Evolutionary conservation across 768 basidiomycete genomes (phyloP).

Genomic region (Serendipita sp.): DNA sequence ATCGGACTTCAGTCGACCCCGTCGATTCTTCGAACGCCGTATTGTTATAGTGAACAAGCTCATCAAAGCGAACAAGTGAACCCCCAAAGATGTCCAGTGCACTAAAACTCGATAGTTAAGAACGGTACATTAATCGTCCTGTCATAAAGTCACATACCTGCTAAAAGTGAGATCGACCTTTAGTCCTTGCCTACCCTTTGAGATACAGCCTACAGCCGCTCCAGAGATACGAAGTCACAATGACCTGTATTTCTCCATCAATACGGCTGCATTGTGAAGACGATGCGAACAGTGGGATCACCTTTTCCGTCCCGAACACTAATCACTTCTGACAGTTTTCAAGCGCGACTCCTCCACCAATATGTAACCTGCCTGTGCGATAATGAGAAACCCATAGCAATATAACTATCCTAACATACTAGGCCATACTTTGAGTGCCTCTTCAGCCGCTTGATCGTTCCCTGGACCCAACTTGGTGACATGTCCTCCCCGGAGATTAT

Average conservation of each 20-base stretch:
- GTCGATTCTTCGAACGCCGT: no score
- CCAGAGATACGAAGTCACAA: constrained; percentile 86
- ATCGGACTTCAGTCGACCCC: no score
- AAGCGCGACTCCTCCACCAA: constrained; percentile 84
- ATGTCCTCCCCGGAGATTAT: constrained; percentile 73
- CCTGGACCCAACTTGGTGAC: constrained; percentile 88
- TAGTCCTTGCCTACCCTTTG: constrained; percentile 60
- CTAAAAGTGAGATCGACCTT: constrained; percentile 80
- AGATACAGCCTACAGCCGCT: constrained; percentile 49
- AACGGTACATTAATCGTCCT: no score
- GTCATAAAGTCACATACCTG: constrained; percentile 35
- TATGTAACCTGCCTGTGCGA: constrained; percentile 57
- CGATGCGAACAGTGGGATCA: constrained; percentile 16
- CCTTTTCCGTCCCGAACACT: constrained; percentile 81
- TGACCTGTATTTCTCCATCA: constrained; percentile 41
- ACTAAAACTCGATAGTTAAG: no score
- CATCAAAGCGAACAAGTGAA: constrained; percentile 25
- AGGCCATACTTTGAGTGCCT: constrained; percentile 75
- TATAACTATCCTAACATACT: constrained; percentile 26
- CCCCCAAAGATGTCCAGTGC: constrained; percentile 35
- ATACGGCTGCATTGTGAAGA: neutral
- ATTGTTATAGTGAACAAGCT: constrained; percentile 24
- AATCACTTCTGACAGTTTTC: constrained; percentile 76
- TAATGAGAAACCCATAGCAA: neutral
- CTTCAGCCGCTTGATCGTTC: constrained; percentile 77